Evolutionary conservation across 805 yeast genomes (phyloP), one percentile per base, ranked within the genome.

Genomic region (Candida andamanensis): DNA sequence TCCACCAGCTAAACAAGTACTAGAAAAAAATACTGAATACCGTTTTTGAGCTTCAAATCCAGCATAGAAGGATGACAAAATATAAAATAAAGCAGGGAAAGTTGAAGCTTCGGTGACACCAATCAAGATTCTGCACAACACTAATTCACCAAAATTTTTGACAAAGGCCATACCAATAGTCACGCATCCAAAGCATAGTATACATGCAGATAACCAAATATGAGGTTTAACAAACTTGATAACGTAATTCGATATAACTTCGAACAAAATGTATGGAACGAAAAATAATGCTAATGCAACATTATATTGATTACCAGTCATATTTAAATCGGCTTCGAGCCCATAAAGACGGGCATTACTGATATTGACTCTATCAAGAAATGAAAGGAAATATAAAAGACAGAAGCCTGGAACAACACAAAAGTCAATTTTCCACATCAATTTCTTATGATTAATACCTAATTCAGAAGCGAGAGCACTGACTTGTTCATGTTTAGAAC

Each of bases 261-360:
- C 86, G 43, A 78, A 78, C 26, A 68, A 47, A 15, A 80, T 62
- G 49, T 82, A 82, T 6, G 86, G 86, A 10, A 80, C 79, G 44
- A 80, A 82, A 54, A 82, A 81, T 7, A 81, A 71, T 5, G 85
- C 77, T 42, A 82, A 65, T 3, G 82, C 80, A 20, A 66, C 68
- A 49, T 79, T 76, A 60, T 68, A 81, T 46, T 81, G 79, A 43
- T 68, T 66, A 6, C 80, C 80, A 2, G 55, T 52, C 25, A 85
- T 60, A 13, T 65, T 46, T 21, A 85, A 54, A 36, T 77, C 82
- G 1, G 47, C 55, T 14, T 67, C 66, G 63, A 85, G 63, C 9
- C 86, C 86, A 49, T 82, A 83, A 34, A 80, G 72, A 38, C 76
- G 76, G 6, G 95, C 94, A 55, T 85, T 84, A 18, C 89, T 76